phyloP scores from a whole-genome alignment of 805 yeast species.

The Candida anglica region DNA sequence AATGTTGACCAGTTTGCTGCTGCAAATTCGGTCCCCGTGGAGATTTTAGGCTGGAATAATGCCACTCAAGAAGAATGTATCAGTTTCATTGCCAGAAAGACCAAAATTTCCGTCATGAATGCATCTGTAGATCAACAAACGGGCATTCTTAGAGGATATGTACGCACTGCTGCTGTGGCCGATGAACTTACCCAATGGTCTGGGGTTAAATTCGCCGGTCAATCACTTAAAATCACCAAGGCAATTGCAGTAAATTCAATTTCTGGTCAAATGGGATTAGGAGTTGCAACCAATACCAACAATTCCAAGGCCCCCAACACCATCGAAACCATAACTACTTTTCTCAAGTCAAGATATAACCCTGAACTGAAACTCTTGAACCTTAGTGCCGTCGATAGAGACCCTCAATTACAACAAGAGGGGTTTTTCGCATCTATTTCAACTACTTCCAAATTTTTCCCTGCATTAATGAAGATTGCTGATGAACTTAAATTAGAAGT shows the following conservation, averaged over 20 bases:
- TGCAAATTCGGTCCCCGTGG: slow-evolving; percentile 45
- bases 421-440: slow-evolving; percentile 64
- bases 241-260: slow-evolving; percentile 12
- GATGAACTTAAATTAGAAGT: slow-evolving; percentile 50
- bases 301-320: slow-evolving; percentile 34
- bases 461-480: slow-evolving; percentile 85
- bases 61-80: slow-evolving; percentile 68
- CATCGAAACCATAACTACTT: slow-evolving; percentile 56
- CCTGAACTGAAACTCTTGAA: slow-evolving; percentile 63
- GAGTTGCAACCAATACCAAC: slow-evolving; percentile 6
- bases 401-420: slow-evolving; percentile 50
- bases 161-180: slow-evolving; percentile 53
- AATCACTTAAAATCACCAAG: slow-evolving; percentile 51
- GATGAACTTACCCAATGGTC: slow-evolving; percentile 54
- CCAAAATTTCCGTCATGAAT: slow-evolving; percentile 52
- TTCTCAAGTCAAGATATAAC: slow-evolving; percentile 66
- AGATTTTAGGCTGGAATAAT: slow-evolving; percentile 78
- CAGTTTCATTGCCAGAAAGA: slow-evolving; percentile 64
- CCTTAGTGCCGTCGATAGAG: slow-evolving; percentile 60
- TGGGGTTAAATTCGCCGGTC: slow-evolving; percentile 83
- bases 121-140: slow-evolving; percentile 45
- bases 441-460: slow-evolving; percentile 77
- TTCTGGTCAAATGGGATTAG: slow-evolving; percentile 9
- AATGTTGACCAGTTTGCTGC: slow-evolving; percentile 23
- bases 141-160: slow-evolving; percentile 57